Percentiles rank a stretch among this genome's conserved stretches.
Conservation (phyloP, 2,329 filamentous ascomycete species). For the Alternaria sp. region DNA sequence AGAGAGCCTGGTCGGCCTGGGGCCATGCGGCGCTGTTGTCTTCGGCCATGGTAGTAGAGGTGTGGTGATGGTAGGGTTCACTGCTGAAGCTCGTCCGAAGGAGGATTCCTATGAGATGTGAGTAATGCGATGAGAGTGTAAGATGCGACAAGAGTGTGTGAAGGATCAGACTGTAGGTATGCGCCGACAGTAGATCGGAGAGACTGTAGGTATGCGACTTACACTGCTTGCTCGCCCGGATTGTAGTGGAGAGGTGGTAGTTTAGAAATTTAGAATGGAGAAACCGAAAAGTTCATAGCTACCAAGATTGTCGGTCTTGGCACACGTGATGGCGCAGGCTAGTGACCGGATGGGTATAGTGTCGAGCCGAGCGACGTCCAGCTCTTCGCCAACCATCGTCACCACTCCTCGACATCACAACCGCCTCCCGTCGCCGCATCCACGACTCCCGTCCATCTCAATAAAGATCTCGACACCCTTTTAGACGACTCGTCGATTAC, state of each 20-base stretch:
- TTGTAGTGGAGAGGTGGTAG: constrained; percentile 18
- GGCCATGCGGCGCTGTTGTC: constrained; percentile 47
- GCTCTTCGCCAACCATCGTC: constrained; percentile 46
- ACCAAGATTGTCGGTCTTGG: no score
- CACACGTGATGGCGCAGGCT: constrained; percentile 30
- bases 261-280: constrained; percentile 17
- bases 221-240: constrained; percentile 49
- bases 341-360: constrained; percentile 20
- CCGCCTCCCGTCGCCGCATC: constrained; percentile 38
- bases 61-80: constrained; percentile 35
- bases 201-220: constrained; percentile 8
- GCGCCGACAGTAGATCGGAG: not conserved
- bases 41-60: constrained; percentile 32
- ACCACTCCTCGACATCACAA: constrained; percentile 44
- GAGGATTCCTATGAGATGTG: constrained; percentile 31
- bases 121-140: not conserved
- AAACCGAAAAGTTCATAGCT: not conserved
- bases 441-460: constrained; percentile 42
- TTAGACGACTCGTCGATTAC: constrained; percentile 29
- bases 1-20: constrained; percentile 59
- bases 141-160: no score
- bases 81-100: constrained; percentile 47
- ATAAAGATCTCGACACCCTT: constrained; percentile 32
- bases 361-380: constrained; percentile 32
- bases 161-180: not conserved